Percentiles rank a stretch among this genome's conserved stretches.
Conservation (phyloP, 1,284 basidiomycete species). For the Austropuccinia psidii region DNA sequence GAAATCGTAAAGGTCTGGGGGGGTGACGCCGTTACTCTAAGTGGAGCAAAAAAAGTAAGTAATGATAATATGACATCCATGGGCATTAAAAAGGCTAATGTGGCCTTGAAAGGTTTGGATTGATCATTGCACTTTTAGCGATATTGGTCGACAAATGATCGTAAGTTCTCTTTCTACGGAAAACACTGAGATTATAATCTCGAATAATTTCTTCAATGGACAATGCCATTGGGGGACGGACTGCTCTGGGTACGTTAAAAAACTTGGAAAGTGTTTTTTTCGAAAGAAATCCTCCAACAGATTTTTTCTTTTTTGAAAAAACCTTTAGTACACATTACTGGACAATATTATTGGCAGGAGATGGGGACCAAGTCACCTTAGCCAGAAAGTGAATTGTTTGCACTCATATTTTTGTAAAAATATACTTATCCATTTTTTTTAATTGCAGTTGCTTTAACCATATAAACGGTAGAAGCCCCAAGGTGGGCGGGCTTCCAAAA, state of each 20-base stretch:
- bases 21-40: conserved; percentile 13
- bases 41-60: conserved; percentile 10
- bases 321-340: conserved; percentile 33
- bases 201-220: conserved; percentile 24
- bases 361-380: conserved; percentile 23
- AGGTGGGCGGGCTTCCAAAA: conserved; percentile 1
- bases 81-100: background rate
- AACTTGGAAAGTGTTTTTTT: background rate
- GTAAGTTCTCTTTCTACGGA: too few species aligned
- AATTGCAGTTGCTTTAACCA: conserved; percentile 22
- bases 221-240: conserved; percentile 14
- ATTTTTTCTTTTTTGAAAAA: too few species aligned
- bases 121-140: conserved; percentile 35
- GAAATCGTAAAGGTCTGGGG: conserved; percentile 30
- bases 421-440: too few species aligned
- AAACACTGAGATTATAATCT: background rate
- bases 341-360: conserved; percentile 1
- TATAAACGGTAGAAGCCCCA: conserved; percentile 27
- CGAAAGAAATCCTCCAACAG: too few species aligned
- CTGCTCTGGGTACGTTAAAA: conserved; percentile 9
- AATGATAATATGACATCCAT: too few species aligned
- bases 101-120: conserved; percentile 34
- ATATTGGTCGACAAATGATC: conserved; percentile 35
- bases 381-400: conserved; percentile 15
- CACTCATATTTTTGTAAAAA: background rate